phyloP scores from a whole-genome alignment of 1,284 basidiomycete genomes.

The Ceratobasidium sp. region DNA sequence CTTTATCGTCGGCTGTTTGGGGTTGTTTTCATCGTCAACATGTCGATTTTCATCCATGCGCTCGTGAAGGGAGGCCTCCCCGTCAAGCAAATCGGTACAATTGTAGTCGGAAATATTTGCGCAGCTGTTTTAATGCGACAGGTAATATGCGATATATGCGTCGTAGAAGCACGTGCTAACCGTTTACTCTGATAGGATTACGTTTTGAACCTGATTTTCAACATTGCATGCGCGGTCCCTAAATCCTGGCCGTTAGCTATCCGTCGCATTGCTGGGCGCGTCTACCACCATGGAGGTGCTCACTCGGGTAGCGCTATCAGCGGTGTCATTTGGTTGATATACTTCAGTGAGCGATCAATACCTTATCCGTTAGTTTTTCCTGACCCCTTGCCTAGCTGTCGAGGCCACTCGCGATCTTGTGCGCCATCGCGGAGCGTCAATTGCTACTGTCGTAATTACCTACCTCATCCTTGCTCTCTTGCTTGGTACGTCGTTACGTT shows the following conservation, averaged over 20 bases:
- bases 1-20: slow-evolving; percentile 68
- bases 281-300: slow-evolving; percentile 50
- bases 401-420: slow-evolving; percentile 64
- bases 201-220: slow-evolving; percentile 25
- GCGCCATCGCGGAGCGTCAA: slow-evolving; percentile 60
- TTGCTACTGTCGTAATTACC: slow-evolving; percentile 63
- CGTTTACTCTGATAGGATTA: slow-evolving; percentile 27
- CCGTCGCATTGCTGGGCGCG: slow-evolving; percentile 45
- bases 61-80: slow-evolving; percentile 57
- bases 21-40: slow-evolving; percentile 65
- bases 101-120: slow-evolving; percentile 65
- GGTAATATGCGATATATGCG: slow-evolving; percentile 48
- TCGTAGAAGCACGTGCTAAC: slow-evolving; percentile 1
- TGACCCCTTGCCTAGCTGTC: slow-evolving; percentile 57
- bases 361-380: neutral
- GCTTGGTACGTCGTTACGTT: slow-evolving; percentile 63
- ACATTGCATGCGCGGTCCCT: slow-evolving; percentile 15
- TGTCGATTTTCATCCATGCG: slow-evolving; percentile 63
- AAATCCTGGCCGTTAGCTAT: slow-evolving; percentile 21
- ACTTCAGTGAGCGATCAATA: slow-evolving; percentile 36
- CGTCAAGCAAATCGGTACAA: slow-evolving; percentile 60
- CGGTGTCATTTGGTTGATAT: slow-evolving; percentile 63
- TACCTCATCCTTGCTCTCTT: slow-evolving; percentile 64
- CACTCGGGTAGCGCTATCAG: slow-evolving; percentile 68
- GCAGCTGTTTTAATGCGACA: slow-evolving; percentile 69